Evolutionary conservation across 129 eudicot species (phyloP).

Genomic region (Tagetes patula): DNA sequence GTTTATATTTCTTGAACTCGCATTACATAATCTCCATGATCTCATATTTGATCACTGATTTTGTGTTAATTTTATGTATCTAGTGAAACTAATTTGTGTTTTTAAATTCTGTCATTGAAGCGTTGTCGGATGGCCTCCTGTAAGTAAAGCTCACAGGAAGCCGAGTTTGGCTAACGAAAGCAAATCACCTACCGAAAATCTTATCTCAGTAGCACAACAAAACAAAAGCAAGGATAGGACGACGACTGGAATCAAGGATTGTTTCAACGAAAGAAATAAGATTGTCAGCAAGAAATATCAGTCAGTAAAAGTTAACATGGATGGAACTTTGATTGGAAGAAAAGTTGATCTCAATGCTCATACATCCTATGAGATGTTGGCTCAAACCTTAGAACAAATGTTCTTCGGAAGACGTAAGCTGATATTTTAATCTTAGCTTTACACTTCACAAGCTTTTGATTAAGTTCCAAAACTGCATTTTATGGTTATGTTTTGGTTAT

Average conservation of each 20-base stretch:
- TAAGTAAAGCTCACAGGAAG: conserved; percentile 64
- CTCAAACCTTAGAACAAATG: conserved; percentile 81
- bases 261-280: conserved; percentile 37
- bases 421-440: neutral
- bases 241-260: conserved; percentile 31
- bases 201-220: conserved; percentile 42
- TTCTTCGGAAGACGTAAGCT: conserved; percentile 61
- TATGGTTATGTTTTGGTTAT: neutral
- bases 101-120: conserved; percentile 27
- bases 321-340: conserved; percentile 85
- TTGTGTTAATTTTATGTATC: neutral
- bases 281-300: conserved; percentile 44
- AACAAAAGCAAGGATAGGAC: conserved; percentile 38
- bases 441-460: neutral
- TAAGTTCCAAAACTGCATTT: neutral
- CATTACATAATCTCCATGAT: neutral
- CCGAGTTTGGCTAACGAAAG: conserved; percentile 71
- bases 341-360: conserved; percentile 84
- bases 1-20: neutral
- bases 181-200: conserved; percentile 59
- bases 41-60: conserved; percentile 1
- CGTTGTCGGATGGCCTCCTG: conserved; percentile 96
- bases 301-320: conserved; percentile 90
- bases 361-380: conserved; percentile 70
- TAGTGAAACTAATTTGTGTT: conserved; percentile 16